Conservation (phyloP, 805 yeast species). For the Huiozyma naganishii region DNA sequence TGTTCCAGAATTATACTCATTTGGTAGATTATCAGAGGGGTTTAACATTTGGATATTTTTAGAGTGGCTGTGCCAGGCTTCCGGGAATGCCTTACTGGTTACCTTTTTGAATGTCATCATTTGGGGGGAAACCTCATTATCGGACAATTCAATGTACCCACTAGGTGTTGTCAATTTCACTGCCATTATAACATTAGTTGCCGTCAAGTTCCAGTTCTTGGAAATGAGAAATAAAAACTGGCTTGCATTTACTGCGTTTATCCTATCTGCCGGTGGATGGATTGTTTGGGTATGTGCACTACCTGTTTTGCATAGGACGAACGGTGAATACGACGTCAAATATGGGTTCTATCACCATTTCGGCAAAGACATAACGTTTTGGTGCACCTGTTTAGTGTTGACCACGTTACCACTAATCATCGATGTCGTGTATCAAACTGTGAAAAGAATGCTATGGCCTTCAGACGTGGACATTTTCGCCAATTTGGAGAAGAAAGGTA, state of each 20-base stretch:
- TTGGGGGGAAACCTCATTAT: conserved; percentile 60
- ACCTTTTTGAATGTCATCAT: conserved; percentile 55
- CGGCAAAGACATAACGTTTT: conserved; percentile 76
- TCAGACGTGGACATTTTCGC: conserved; percentile 75
- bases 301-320: conserved; percentile 50
- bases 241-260: conserved; percentile 52
- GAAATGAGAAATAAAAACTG: conserved; percentile 72
- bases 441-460: conserved; percentile 47
- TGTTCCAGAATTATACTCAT: conserved; percentile 78
- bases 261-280: conserved; percentile 77
- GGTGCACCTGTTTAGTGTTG: conserved; percentile 63
- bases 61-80: conserved; percentile 70
- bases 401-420: conserved; percentile 48
- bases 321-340: conserved; percentile 55
- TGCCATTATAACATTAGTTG: conserved; percentile 60
- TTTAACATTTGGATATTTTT: conserved; percentile 64
- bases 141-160: conserved; percentile 73
- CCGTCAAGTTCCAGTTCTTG: conserved; percentile 65
- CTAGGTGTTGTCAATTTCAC: conserved; percentile 69
- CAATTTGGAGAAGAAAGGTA: conserved; percentile 58
- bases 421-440: conserved; percentile 53
- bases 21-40: conserved; percentile 62
- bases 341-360: conserved; percentile 59
- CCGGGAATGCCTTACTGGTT: conserved; percentile 58
- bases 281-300: conserved; percentile 71